These are phyloP conservation scores for Plasmodium vivax DNA, from an alignment of 169 alveolate species.

Conservation along the genomic window DNA sequence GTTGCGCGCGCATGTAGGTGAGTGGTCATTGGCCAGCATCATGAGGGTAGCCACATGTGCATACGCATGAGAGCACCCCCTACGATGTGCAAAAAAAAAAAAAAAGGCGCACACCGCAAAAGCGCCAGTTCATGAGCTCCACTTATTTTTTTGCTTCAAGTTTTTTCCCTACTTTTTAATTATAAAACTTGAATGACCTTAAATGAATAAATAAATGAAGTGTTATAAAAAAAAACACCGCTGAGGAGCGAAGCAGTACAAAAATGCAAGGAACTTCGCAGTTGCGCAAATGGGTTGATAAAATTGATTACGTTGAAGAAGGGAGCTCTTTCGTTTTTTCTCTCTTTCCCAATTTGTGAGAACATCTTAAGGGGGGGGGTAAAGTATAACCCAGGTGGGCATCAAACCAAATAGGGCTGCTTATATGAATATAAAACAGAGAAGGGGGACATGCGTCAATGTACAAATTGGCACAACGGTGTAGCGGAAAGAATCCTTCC, in stretches of 20 bases:
- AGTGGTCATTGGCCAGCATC: not conserved
- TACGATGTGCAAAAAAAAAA: not conserved
- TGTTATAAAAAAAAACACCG: not conserved
- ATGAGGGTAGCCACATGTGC: not conserved
- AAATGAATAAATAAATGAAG: not conserved
- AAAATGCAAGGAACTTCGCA: not conserved
- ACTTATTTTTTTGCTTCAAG: not conserved
- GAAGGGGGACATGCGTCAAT: not conserved
- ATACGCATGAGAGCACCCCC: not conserved
- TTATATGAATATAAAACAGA: not conserved
- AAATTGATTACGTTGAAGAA: not conserved
- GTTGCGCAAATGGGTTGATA: not conserved
- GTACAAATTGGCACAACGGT: not conserved
- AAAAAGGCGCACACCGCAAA: not conserved
- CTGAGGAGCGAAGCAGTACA: not conserved
- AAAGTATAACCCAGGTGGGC: not conserved
- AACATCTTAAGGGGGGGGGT: not conserved
- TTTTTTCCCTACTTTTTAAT: not conserved
- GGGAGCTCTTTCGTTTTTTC: not conserved
- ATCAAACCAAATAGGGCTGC: not conserved
- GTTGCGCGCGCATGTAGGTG: not conserved
- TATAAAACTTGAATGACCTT: not conserved
- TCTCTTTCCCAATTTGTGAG: not conserved
- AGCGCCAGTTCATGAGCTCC: not conserved
- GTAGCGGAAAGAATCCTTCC: not conserved